These are phyloP conservation scores for Rhizopogon sp. DNA, from an alignment of 768 basidiomycete species.

Conservation along the genomic window DNA sequence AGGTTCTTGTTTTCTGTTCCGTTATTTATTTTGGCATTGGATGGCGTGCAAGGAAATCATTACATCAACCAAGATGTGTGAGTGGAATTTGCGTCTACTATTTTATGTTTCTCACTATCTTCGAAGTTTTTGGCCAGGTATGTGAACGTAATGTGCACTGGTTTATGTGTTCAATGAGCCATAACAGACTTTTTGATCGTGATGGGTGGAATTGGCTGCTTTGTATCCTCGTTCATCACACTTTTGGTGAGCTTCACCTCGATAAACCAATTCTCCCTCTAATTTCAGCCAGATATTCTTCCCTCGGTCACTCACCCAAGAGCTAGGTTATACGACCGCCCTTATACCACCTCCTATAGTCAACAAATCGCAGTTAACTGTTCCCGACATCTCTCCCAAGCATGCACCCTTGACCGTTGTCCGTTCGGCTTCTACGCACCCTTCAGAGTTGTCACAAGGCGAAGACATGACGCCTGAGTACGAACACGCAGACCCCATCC, in stretches of 20 bases:
- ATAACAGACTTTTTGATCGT: slow-evolving; percentile 61
- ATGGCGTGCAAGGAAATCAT: slow-evolving; percentile 51
- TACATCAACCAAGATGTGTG: slow-evolving; percentile 51
- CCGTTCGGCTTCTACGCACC: slow-evolving; percentile 11
- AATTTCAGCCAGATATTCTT: slow-evolving; percentile 57
- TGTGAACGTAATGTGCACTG: slow-evolving; percentile 9
- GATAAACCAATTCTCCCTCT: not conserved
- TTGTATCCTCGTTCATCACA: slow-evolving; percentile 77
- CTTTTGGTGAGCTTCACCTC: slow-evolving; percentile 51
- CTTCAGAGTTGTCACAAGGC: slow-evolving; percentile 18
- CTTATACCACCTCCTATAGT: slow-evolving; percentile 12
- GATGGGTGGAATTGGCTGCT: slow-evolving; percentile 68
- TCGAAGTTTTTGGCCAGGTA: slow-evolving; percentile 58
- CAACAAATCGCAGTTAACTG: slow-evolving; percentile 23
- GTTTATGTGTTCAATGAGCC: not conserved
- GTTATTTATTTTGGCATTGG: slow-evolving; percentile 59
- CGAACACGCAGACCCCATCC: slow-evolving; percentile 29
- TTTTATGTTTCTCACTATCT: not conserved
- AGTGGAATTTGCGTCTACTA: slow-evolving; percentile 24
- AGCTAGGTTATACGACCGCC: slow-evolving; percentile 55
- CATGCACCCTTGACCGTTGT: slow-evolving; percentile 18
- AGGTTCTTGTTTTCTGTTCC: slow-evolving; percentile 72
- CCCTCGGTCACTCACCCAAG: slow-evolving; percentile 64
- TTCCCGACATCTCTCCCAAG: slow-evolving; percentile 14
- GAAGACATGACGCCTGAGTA: slow-evolving; percentile 35